Evolutionary conservation across 2,329 filamentous ascomycete genomes (phyloP), one percentile per base, ranked within the genome.

Genomic region (Fusarium odoratissimum): DNA sequence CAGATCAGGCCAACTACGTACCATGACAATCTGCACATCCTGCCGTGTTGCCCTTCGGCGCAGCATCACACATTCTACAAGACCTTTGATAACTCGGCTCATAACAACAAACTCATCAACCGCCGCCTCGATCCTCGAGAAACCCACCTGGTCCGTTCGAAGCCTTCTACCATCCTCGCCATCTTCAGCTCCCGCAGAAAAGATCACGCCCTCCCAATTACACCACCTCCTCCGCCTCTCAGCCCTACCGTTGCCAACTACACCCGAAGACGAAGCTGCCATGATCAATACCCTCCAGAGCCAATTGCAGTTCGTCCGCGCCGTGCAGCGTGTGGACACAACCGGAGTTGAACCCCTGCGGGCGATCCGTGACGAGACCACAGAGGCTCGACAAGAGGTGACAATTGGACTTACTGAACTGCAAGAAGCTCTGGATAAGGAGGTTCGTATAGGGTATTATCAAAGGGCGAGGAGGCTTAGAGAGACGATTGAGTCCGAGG

Each of bases 301-400:
- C 37, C 96, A 99, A 79, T 88, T 99, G 0, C 92, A 93, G 77
- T 99, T 99, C 79, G 95, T 98, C n/a, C 91, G 90, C 69, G 90
- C 94, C 70, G 91, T 98, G 25, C 95, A 97, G 78, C 85, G 87
- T 48, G 91, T 97, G 54, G 89, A 97, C 80, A 95, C 94, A 1
- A 83, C 86, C 1, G 90, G 88, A 7, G 86, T 98, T 1, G 86
- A 90, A 62, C 95, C 96, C 0, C 83, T 99, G 46, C 87, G 89
- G 56, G 91, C 92, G 48, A 92, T 98, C 64, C 90, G 94, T 59
- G 95, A 98, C 80, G 95, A 96, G 84, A 93, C 93, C 3, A 79
- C 83, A 41, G 89, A 90, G 70, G 86, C 87, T 49, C 90, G 90
- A 11, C 79, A 82, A 51, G 90, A 91, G 72, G 84, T 86, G 60